phyloP scores from a whole-genome alignment of 768 basidiomycete genomes.

The Tricholoma flavovirens region DNA sequence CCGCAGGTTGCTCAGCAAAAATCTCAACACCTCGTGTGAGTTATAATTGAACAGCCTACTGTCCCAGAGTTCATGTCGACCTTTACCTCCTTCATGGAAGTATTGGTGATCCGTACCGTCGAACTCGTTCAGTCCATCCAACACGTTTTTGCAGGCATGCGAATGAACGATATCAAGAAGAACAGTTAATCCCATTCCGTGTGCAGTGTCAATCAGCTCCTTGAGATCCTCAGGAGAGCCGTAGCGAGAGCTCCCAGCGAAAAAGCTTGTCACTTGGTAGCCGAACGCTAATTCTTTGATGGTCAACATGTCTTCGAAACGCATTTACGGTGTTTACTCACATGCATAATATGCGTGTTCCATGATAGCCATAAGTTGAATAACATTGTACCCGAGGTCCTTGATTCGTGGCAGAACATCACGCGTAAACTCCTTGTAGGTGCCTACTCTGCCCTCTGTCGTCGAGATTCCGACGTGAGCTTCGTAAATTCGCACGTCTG shows the following conservation, averaged over 20 bases:
- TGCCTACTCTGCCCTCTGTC: constrained; percentile 79
- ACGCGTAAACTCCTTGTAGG: constrained; percentile 91
- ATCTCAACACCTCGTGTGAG: constrained; percentile 88
- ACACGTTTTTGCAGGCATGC: constrained; percentile 95
- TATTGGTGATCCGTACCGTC: constrained; percentile 97
- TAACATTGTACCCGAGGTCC: constrained; percentile 90
- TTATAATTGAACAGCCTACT: constrained; percentile 97
- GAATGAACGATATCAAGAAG: constrained; percentile 97
- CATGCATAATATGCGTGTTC: constrained; percentile 98
- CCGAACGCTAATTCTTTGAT: constrained; percentile 71
- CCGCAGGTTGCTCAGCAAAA: constrained; percentile 90
- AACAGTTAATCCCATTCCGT: constrained; percentile 87
- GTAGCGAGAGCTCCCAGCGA: constrained; percentile 94
- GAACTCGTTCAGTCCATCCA: constrained; percentile 92
- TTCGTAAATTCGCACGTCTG: constrained; percentile 82
- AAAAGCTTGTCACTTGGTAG: constrained; percentile 97
- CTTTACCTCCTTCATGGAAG: constrained; percentile 91
- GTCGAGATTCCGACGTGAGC: constrained; percentile 98
- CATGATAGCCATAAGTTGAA: constrained; percentile 98
- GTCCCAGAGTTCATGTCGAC: constrained; percentile 96
- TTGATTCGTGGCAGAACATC: constrained; percentile 84
- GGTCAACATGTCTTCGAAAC: constrained; percentile 5
- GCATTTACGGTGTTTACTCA: constrained; percentile 31
- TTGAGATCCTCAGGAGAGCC: constrained; percentile 94
- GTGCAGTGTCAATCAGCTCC: constrained; percentile 92